These are phyloP conservation scores for Bisporella sp. DNA, from an alignment of 2,329 filamentous ascomycete genomes.

Conservation along the genomic window DNA sequence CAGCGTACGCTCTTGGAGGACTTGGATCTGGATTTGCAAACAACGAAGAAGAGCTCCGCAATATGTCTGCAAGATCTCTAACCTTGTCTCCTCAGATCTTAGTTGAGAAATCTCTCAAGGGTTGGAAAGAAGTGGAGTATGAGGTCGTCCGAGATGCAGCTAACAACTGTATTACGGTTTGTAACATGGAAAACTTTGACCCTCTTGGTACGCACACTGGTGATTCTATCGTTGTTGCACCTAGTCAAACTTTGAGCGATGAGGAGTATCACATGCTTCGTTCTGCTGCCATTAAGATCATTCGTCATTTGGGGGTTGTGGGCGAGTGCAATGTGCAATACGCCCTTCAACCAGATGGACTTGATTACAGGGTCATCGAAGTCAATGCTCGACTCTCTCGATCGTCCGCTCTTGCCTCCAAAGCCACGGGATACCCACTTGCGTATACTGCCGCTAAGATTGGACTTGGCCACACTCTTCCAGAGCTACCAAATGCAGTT, in stretches of 20 bases:
- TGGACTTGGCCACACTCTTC: constrained; percentile 88
- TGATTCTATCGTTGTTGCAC: constrained; percentile 97
- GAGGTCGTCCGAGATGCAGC: constrained; percentile 94
- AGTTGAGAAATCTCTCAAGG: constrained; percentile 97
- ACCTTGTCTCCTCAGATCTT: constrained; percentile 93
- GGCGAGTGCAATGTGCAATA: constrained; percentile 99
- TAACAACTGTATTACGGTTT: constrained; percentile 99
- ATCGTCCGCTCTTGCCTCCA: constrained; percentile 93
- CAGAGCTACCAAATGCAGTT: constrained; percentile 93
- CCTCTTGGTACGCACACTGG: constrained; percentile 96
- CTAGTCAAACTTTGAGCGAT: constrained; percentile 92
- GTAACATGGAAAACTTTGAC: constrained; percentile 99
- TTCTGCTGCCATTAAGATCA: constrained; percentile 95
- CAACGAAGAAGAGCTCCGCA: constrained; percentile 87
- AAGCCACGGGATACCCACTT: constrained; percentile 94
- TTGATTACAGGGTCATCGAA: constrained; percentile 98
- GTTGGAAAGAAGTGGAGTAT: constrained; percentile 99
- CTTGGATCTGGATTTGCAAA: constrained; percentile 94
- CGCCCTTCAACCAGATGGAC: constrained; percentile 88
- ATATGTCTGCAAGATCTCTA: constrained; percentile 86
- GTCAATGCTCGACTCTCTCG: constrained; percentile 98
- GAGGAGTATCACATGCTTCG: constrained; percentile 99
- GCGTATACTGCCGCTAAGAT: constrained; percentile 99
- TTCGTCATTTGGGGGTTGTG: constrained; percentile 92
- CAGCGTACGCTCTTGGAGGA: constrained; percentile 92